Percentiles rank a stretch among this genome's conserved stretches.
These are phyloP conservation scores for Tuber borchii DNA, from an alignment of 495 filamentous ascomycete species.

Conservation along the genomic window DNA sequence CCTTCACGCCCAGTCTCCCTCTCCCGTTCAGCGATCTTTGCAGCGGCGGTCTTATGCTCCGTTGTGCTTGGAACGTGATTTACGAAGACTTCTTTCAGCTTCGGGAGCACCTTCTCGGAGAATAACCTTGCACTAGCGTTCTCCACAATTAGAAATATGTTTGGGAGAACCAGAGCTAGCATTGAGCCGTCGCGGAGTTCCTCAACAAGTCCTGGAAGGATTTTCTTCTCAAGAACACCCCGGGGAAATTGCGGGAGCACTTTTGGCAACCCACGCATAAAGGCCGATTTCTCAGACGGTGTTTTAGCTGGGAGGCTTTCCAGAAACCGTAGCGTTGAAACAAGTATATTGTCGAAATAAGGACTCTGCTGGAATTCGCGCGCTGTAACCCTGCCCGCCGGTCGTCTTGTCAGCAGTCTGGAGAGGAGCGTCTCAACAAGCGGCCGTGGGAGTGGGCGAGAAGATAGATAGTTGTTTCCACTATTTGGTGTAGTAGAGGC, in stretches of 20 bases:
- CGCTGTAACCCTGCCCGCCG: constrained; percentile 78
- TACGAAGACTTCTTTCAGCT: constrained; percentile 73
- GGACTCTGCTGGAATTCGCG: constrained; percentile 86
- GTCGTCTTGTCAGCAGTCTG: constrained; percentile 72
- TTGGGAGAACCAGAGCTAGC: constrained; percentile 73
- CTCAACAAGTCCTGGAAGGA: constrained; percentile 78
- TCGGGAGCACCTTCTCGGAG: constrained; percentile 75
- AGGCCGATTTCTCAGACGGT: constrained; percentile 78
- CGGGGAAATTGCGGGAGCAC: constrained; percentile 86
- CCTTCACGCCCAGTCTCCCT: constrained; percentile 79
- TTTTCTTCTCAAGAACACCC: constrained; percentile 87
- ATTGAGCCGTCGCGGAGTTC: constrained; percentile 88
- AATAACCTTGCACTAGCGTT: constrained; percentile 65
- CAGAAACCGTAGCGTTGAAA: constrained; percentile 90
- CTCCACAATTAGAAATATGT: constrained; percentile 77
- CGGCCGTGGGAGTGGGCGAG: constrained; percentile 70
- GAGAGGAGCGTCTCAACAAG: constrained; percentile 68
- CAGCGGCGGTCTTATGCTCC: constrained; percentile 44
- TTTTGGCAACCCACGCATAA: constrained; percentile 78
- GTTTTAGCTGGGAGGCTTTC: constrained; percentile 88
- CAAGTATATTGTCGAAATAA: constrained; percentile 93
- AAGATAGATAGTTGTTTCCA: constrained; percentile 75
- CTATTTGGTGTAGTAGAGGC: constrained; percentile 68
- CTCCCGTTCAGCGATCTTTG: constrained; percentile 52
- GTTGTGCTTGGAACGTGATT: constrained; percentile 18